Conservation (phyloP, 2,329 filamentous ascomycete species). For the Aureobasidium sp. region DNA sequence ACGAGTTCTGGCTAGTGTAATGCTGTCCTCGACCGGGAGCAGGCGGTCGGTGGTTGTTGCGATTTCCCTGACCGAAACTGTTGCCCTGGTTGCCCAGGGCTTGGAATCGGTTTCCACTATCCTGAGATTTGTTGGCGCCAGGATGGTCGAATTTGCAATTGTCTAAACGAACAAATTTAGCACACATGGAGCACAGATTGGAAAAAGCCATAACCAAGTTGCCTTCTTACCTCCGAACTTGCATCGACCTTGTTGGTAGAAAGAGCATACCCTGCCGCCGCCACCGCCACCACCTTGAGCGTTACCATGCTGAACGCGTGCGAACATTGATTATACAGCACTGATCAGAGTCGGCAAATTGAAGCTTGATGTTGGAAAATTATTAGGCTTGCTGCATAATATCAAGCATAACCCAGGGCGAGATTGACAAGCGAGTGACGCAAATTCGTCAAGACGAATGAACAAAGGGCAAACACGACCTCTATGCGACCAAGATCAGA, state of each 20-base stretch:
- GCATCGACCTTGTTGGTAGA: constrained; percentile 59
- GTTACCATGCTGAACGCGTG: constrained; percentile 4
- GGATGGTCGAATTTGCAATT: constrained; percentile 56
- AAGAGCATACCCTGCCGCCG: constrained; percentile 47
- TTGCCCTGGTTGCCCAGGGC: constrained; percentile 35
- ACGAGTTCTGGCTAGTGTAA: constrained; percentile 4
- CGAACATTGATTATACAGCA: constrained; percentile 10
- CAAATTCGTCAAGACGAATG: neutral
- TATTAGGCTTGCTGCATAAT: constrained; percentile 3
- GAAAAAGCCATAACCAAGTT: neutral
- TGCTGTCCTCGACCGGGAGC: constrained; percentile 37
- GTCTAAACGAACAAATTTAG: constrained; percentile 35
- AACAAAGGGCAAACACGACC: neutral
- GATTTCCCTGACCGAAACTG: constrained; percentile 22
- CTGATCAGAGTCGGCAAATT: neutral
- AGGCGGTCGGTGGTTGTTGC: constrained; percentile 3
- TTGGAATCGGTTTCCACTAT: constrained; percentile 51
- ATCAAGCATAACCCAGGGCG: neutral
- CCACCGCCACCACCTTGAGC: constrained; percentile 12
- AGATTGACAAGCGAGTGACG: neutral
- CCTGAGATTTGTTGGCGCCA: constrained; percentile 22
- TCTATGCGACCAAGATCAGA: neutral
- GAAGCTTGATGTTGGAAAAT: neutral
- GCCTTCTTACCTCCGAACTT: constrained; percentile 52
- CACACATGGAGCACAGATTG: neutral